A percentile compares a stretch with the other conserved stretches of the same genome.
Evolutionary conservation across 1,284 basidiomycete species (phyloP).

Genomic region (Ustilago trichophora): DNA sequence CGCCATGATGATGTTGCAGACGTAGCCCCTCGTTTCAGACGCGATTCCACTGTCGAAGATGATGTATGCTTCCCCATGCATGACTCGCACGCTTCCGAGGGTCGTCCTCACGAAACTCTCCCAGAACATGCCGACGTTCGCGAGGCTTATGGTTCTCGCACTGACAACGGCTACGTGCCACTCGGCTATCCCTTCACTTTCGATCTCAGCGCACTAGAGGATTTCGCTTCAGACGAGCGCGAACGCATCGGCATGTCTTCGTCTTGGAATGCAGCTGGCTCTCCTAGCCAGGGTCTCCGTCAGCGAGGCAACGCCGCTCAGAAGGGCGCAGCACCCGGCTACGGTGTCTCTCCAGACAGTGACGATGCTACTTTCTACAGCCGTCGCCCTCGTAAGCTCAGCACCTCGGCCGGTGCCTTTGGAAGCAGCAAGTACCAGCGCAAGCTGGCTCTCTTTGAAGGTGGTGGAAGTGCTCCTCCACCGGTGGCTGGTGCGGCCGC

Average conservation of each 20-base stretch:
- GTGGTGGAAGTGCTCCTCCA: conserved; percentile 67
- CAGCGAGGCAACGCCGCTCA: conserved; percentile 21
- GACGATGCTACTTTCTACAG: conserved; percentile 64
- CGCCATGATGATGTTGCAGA: conserved; percentile 13
- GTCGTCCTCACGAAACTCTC: conserved; percentile 14
- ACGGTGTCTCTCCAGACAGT: conserved; percentile 57
- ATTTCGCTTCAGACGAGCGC: conserved; percentile 60
- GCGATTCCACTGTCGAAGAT: conserved; percentile 53
- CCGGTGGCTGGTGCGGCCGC: conserved; percentile 55
- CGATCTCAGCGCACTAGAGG: conserved; percentile 58
- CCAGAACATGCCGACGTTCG: conserved; percentile 22
- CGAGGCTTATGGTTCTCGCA: conserved; percentile 12
- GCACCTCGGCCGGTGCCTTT: conserved; percentile 38
- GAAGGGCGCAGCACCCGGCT: conserved; percentile 32
- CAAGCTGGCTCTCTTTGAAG: conserved; percentile 92
- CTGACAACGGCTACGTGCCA: conserved; percentile 24
- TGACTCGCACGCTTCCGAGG: conserved; percentile 20
- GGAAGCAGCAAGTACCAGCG: conserved; percentile 71
- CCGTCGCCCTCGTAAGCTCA: conserved; percentile 56
- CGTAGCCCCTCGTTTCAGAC: conserved; percentile 34
- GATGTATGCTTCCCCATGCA: conserved; percentile 65
- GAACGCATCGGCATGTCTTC: conserved; percentile 43
- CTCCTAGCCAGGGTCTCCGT: conserved; percentile 32
- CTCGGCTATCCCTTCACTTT: conserved; percentile 64
- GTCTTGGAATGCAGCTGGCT: conserved; percentile 20